Conservation (phyloP, 257 asterid genomes). For the Jacaranda copaia region DNA sequence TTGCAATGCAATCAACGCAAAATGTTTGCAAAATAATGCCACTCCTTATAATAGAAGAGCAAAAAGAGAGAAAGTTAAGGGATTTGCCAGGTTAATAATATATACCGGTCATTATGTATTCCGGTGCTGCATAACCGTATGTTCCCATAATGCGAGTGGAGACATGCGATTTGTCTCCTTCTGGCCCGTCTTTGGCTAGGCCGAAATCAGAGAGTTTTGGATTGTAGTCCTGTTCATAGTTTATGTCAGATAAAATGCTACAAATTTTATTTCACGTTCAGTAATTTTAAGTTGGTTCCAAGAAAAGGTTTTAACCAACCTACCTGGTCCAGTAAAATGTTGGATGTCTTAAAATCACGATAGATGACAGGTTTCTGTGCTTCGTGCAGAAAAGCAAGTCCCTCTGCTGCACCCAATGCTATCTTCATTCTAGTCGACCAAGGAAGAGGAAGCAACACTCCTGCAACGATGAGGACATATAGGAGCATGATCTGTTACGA, state of each 20-base stretch:
- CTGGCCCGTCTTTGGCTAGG: slow-evolving; percentile 87
- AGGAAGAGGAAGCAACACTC: slow-evolving; percentile 87
- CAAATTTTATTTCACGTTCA: background rate
- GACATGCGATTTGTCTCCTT: slow-evolving; percentile 84
- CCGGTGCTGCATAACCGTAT: slow-evolving; percentile 59
- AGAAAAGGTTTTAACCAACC: slow-evolving; percentile 7
- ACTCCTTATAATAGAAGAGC: no score
- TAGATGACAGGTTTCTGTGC: slow-evolving; percentile 93
- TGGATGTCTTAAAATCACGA: slow-evolving; percentile 92
- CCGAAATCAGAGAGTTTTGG: slow-evolving; percentile 86
- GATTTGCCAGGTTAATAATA: no score
- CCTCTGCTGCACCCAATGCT: slow-evolving; percentile 88
- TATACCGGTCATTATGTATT: slow-evolving; percentile 69
- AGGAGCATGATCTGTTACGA: no score
- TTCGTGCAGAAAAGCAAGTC: slow-evolving; percentile 92
- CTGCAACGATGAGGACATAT: slow-evolving; percentile 39
- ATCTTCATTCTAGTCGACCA: slow-evolving; percentile 93
- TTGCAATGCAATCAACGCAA: background rate
- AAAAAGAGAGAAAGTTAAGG: no score
- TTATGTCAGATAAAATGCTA: background rate
- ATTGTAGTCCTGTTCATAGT: slow-evolving; percentile 67
- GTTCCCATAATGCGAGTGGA: slow-evolving; percentile 93
- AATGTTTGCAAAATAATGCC: no score
- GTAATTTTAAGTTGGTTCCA: background rate
- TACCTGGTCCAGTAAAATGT: slow-evolving; percentile 79